Conservation (phyloP, 495 filamentous ascomycete genomes). For the Penicillium ochrochloron region DNA sequence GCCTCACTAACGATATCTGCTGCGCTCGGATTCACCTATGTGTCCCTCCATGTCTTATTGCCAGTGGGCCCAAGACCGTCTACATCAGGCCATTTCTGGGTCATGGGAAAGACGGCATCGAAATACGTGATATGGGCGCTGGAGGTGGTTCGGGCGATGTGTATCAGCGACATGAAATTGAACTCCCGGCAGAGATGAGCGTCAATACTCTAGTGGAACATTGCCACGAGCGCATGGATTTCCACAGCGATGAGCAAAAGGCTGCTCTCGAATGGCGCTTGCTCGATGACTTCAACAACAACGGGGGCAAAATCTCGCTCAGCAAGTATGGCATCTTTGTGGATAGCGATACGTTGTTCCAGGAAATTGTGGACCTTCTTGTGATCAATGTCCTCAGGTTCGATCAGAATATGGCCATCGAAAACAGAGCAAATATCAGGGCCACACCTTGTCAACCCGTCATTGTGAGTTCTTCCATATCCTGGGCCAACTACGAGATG, state of each 20-base stretch:
- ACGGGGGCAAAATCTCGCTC: slow-evolving; percentile 45
- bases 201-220: slow-evolving; percentile 52
- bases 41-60: slow-evolving; percentile 67
- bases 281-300: slow-evolving; percentile 21
- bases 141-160: slow-evolving; percentile 82
- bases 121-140: slow-evolving; percentile 73
- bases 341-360: slow-evolving; percentile 49
- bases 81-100: slow-evolving; percentile 79
- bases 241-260: slow-evolving; percentile 34
- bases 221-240: slow-evolving; percentile 46
- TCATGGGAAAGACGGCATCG: slow-evolving; percentile 57
- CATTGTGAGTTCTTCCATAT: not conserved
- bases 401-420: slow-evolving; percentile 2
- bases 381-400: slow-evolving; percentile 24
- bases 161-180: slow-evolving; percentile 65
- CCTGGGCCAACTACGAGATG: not conserved
- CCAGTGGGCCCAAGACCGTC: slow-evolving; percentile 57
- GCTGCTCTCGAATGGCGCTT: slow-evolving; percentile 6
- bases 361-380: slow-evolving; percentile 47
- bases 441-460: not conserved
- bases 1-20: slow-evolving; percentile 63
- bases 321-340: slow-evolving; percentile 45
- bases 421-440: slow-evolving; percentile 33
- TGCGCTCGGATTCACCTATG: slow-evolving; percentile 84
- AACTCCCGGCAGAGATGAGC: slow-evolving; percentile 51